Percentiles rank a stretch among this genome's conserved stretches.
phyloP scores from a whole-genome alignment of 2,329 filamentous ascomycete genomes.

The Calycina marina region DNA sequence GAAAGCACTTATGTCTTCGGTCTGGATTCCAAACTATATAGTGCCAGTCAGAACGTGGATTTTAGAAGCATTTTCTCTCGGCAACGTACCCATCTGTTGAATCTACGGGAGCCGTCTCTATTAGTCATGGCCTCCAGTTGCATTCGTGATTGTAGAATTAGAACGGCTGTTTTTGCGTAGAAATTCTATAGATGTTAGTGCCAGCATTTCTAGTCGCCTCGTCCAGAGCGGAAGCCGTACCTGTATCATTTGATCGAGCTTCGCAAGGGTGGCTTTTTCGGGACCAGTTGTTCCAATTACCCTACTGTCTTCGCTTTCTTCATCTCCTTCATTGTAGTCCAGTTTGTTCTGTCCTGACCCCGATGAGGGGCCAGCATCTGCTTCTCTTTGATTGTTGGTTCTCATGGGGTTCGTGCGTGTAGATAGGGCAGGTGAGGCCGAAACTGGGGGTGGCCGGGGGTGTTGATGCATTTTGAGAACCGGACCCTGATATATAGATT shows the following conservation, averaged over 20 bases:
- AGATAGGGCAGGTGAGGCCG: conserved; percentile 58
- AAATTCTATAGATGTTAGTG: conserved; percentile 55
- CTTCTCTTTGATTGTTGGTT: conserved; percentile 63
- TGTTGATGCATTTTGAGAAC: conserved; percentile 88
- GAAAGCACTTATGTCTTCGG: conserved; percentile 84
- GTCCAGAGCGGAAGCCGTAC: conserved; percentile 29
- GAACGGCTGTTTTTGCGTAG: conserved; percentile 72
- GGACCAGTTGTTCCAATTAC: conserved; percentile 32
- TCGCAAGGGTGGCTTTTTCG: conserved; percentile 54
- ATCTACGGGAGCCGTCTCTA: conserved; percentile 43
- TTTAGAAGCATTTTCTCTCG: background rate
- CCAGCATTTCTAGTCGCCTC: conserved; percentile 3
- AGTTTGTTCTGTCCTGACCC: conserved; percentile 32
- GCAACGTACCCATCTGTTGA: conserved; percentile 71
- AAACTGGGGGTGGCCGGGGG: conserved; percentile 58
- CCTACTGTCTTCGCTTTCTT: conserved; percentile 27
- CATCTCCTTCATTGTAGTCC: conserved; percentile 33
- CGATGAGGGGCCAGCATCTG: conserved; percentile 28
- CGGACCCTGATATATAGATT: too few species aligned
- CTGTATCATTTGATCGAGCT: conserved; percentile 88
- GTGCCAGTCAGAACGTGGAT: background rate
- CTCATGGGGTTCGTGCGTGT: conserved; percentile 58
- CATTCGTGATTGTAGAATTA: conserved; percentile 70
- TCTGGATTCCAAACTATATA: conserved; percentile 78
- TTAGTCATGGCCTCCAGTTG: conserved; percentile 41